phyloP scores from a whole-genome alignment of 106 monocot species.

The Dioscorea zingiberensis region DNA sequence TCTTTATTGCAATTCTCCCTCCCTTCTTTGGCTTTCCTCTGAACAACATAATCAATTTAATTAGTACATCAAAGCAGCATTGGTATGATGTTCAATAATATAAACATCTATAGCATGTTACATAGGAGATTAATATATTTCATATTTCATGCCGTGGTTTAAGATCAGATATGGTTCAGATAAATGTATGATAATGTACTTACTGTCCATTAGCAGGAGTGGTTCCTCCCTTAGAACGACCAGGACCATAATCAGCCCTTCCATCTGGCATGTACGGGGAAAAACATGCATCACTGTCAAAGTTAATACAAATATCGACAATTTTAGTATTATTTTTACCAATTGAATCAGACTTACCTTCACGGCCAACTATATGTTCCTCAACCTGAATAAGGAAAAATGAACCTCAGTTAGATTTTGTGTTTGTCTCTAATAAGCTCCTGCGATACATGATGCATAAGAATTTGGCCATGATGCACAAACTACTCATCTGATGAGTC shows the following conservation, averaged over 20 bases:
- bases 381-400: constrained; percentile 29
- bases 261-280: constrained; percentile 2
- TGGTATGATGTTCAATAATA: not conserved
- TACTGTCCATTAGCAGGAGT: constrained; percentile 18
- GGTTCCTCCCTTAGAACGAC: constrained; percentile 9
- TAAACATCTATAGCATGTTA: not conserved
- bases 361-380: constrained; percentile 47
- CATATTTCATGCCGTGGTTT: not conserved
- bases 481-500: no score
- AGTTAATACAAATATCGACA: no score
- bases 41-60: not conserved
- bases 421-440: no score
- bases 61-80: not conserved
- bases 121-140: no score
- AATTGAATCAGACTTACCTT: constrained; percentile 13
- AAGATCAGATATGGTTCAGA: not conserved
- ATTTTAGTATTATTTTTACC: not conserved
- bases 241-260: constrained; percentile 13
- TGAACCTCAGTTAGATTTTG: not conserved
- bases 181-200: not conserved
- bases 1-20: constrained; percentile 1
- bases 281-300: not conserved
- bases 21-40: constrained; percentile 4
- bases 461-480: not conserved
- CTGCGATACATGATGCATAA: no score